A percentile compares a stretch with the other conserved stretches of the same genome.
Conservation (phyloP, 805 yeast genomes). For the Jamesozyma lodderae region DNA sequence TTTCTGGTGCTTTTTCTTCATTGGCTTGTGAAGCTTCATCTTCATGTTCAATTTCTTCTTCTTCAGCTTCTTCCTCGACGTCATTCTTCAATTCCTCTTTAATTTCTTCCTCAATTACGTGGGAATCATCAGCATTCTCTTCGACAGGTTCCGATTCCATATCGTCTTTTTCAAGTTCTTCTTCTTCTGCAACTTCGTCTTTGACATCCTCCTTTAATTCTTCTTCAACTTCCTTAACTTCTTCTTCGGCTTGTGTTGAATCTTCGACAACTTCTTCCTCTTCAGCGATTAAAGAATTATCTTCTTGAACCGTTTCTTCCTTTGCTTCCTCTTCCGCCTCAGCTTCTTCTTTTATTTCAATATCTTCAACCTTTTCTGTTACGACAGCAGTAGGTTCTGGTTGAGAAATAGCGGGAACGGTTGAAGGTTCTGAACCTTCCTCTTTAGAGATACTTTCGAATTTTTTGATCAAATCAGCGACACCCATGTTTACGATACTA, state of each 20-base stretch:
- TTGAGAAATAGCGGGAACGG: neutral
- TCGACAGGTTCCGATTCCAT: conserved; percentile 1
- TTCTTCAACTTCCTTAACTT: conserved; percentile 4
- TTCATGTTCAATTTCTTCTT: neutral
- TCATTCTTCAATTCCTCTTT: conserved; percentile 1
- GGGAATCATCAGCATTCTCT: conserved; percentile 1
- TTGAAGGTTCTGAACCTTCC: conserved; percentile 2
- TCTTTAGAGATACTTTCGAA: conserved; percentile 24
- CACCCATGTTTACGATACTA: conserved; percentile 24
- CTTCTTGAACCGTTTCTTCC: neutral
- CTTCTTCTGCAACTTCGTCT: conserved; percentile 3
- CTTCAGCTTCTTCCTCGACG: conserved; percentile 32
- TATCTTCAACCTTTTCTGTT: neutral
- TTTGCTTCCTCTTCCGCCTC: neutral
- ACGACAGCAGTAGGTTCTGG: neutral
- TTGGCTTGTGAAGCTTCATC: conserved; percentile 53
- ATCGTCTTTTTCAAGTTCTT: conserved; percentile 1
- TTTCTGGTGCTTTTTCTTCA: conserved; percentile 4
- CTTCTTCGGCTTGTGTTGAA: conserved; percentile 7
- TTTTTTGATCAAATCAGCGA: conserved; percentile 31
- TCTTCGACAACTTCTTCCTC: conserved; percentile 1
- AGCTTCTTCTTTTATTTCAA: too few relatives aligned
- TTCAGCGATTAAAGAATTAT: too few relatives aligned
- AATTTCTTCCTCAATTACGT: neutral
- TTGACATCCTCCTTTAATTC: conserved; percentile 3